phyloP scores from a whole-genome alignment of 2,329 filamentous ascomycete genomes.

The Fusarium sp. region DNA sequence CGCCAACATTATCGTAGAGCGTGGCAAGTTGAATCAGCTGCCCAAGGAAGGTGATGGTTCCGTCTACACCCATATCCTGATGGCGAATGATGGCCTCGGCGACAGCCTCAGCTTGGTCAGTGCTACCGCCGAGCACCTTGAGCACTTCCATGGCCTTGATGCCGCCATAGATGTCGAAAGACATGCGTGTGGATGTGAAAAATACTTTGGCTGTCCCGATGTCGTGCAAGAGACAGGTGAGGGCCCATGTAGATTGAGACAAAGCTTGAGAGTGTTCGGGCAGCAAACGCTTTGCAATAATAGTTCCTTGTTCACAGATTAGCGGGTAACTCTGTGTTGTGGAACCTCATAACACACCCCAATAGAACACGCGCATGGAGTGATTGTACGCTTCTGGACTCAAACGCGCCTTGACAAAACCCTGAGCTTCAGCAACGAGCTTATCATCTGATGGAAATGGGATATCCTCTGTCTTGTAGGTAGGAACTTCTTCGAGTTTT shows the following conservation, averaged over 20 bases:
- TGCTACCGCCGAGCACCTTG: not conserved
- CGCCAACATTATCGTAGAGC: conserved; percentile 73
- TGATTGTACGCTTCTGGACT: conserved; percentile 73
- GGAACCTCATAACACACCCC: conserved; percentile 36
- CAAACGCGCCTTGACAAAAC: conserved; percentile 65
- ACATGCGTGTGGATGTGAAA: conserved; percentile 13
- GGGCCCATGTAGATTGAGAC: conserved; percentile 62
- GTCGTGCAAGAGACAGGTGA: conserved; percentile 79
- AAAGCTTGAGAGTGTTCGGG: conserved; percentile 53
- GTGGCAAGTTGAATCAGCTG: conserved; percentile 18
- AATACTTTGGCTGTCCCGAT: conserved; percentile 47
- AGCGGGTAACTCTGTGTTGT: not conserved
- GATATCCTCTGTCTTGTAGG: conserved; percentile 55
- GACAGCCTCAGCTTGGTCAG: conserved; percentile 14
- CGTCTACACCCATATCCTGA: conserved; percentile 12
- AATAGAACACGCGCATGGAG: conserved; percentile 77
- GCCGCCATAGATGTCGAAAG: conserved; percentile 16
- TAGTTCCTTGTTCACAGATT: conserved; percentile 49
- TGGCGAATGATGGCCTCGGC: conserved; percentile 18
- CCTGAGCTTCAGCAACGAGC: conserved; percentile 59
- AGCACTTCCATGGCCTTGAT: conserved; percentile 16
- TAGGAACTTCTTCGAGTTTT: conserved; percentile 50
- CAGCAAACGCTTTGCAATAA: conserved; percentile 60
- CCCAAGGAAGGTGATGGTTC: conserved; percentile 9
- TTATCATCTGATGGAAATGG: conserved; percentile 61